Evolutionary conservation across 306 rosid species (phyloP).

Genomic region (Prunus davidiana): DNA sequence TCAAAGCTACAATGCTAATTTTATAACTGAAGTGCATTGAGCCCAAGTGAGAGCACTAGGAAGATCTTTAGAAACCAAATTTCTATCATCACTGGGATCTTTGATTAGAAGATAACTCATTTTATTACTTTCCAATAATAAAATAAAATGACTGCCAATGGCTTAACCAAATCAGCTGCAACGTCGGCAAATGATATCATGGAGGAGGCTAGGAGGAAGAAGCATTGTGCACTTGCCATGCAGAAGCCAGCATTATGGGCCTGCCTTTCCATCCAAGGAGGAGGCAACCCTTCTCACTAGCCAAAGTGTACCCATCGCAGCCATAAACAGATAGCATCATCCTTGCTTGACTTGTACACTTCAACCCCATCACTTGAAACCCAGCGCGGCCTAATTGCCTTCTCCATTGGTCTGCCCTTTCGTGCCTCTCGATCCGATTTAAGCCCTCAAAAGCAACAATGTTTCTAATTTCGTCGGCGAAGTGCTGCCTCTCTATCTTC

Average conservation of each 20-base stretch:
- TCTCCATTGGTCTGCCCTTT: constrained; percentile 68
- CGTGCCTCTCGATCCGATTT: constrained; percentile 67
- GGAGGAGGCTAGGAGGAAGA: constrained; percentile 10
- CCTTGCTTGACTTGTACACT: constrained; percentile 65
- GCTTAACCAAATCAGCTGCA: not conserved
- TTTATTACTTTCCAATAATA: constrained; percentile 10
- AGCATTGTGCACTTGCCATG: constrained; percentile 57
- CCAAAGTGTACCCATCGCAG: constrained; percentile 67
- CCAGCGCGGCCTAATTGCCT: constrained; percentile 71
- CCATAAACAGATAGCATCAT: constrained; percentile 71
- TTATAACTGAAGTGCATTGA: too few species aligned
- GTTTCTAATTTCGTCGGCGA: constrained; percentile 54
- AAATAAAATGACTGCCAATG: constrained; percentile 1
- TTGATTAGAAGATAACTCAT: constrained; percentile 6
- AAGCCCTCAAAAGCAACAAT: constrained; percentile 58
- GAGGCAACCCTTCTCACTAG: constrained; percentile 60
- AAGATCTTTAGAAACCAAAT: not conserved
- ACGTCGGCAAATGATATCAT: not conserved
- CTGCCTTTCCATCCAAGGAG: constrained; percentile 83
- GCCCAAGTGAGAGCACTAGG: not conserved
- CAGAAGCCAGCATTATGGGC: constrained; percentile 72
- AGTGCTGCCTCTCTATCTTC: constrained; percentile 61
- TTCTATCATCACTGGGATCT: not conserved
- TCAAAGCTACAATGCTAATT: not conserved
- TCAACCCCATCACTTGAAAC: constrained; percentile 62